phyloP scores from a whole-genome alignment of 176 grass and related monocot genomes.

The Pharus latifolius region DNA sequence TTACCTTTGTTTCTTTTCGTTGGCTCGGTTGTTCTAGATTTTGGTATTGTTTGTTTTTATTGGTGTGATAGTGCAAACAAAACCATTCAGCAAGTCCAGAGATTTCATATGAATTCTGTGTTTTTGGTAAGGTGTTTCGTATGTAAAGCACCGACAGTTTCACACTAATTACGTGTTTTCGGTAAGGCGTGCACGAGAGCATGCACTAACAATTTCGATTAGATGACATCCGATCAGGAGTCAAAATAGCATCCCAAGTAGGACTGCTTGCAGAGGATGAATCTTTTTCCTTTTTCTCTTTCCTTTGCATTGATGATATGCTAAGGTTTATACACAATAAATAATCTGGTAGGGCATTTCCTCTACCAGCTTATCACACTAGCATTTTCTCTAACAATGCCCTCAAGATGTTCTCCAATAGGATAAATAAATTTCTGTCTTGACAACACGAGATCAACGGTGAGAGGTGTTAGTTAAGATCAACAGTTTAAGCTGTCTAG shows the following conservation, averaged over 20 bases:
- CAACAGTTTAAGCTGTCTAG: background rate
- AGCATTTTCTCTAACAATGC: background rate
- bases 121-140: too few species aligned
- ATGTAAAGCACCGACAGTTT: too few species aligned
- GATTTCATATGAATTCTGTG: too few species aligned
- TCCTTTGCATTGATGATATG: background rate
- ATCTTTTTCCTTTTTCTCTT: background rate
- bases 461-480: constrained; percentile 15
- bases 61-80: too few species aligned
- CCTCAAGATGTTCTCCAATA: background rate
- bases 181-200: background rate
- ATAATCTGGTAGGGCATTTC: constrained; percentile 8
- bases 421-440: background rate
- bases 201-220: background rate
- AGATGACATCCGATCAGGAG: background rate
- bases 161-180: too few species aligned
- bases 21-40: background rate
- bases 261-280: background rate
- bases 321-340: constrained; percentile 13
- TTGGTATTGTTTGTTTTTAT: too few species aligned
- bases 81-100: too few species aligned
- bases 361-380: background rate
- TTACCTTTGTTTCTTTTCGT: background rate
- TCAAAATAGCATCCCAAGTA: background rate
- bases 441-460: constrained; percentile 1